phyloP scores from a whole-genome alignment of 75 land plant genomes.

The Picea glauca region DNA sequence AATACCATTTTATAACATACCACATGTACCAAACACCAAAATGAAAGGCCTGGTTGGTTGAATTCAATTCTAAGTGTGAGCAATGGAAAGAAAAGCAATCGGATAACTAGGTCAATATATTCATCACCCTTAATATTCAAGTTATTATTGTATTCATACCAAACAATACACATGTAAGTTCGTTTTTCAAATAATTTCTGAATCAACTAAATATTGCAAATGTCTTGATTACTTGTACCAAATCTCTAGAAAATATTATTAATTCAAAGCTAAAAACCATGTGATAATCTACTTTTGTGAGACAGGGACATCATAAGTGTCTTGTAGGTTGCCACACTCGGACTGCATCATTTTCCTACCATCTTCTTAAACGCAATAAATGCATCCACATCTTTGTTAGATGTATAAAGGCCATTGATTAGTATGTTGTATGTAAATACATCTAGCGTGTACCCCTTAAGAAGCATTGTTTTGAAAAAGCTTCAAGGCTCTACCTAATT shows the following conservation, averaged over 20 bases:
- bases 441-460: conserved; percentile 26
- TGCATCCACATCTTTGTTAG: conserved; percentile 33
- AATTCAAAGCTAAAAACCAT: conserved; percentile 17
- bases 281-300: conserved; percentile 19
- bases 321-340: conserved; percentile 20
- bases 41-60: too few species aligned
- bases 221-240: conserved; percentile 1
- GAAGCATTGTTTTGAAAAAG: conserved; percentile 43
- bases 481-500: conserved; percentile 45
- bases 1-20: too few species aligned
- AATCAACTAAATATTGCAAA: too few species aligned
- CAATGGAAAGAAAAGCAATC: too few species aligned
- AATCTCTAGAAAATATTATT: conserved; percentile 14
- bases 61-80: too few species aligned
- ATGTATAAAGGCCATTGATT: conserved; percentile 25
- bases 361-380: conserved; percentile 37
- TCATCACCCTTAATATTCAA: too few species aligned
- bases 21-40: too few species aligned
- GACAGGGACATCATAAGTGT: conserved; percentile 24
- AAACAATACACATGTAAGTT: too few species aligned
- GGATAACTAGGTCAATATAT: too few species aligned
- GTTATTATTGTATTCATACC: too few species aligned
- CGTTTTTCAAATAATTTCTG: too few species aligned
- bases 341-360: conserved; percentile 22
- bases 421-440: too few species aligned